Evolutionary conservation across 2,329 filamentous ascomycete species (phyloP), one percentile per base, ranked within the genome.

Genomic region (Microsporum ferrugineum): DNA sequence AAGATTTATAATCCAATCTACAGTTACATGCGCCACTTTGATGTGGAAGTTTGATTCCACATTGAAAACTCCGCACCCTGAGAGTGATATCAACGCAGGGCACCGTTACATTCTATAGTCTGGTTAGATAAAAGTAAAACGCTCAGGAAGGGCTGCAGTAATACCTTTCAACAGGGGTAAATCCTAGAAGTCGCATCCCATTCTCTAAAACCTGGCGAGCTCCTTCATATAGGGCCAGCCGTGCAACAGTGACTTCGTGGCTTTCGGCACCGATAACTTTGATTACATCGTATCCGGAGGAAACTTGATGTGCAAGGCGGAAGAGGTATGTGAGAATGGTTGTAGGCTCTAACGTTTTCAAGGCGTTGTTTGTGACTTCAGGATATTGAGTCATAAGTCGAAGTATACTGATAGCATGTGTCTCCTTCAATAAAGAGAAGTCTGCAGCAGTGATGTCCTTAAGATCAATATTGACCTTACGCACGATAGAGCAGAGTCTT

Each of bases 381-480:
- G 91, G 91, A 82, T 88, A 95, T 71, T 91, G 88, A 6, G 86
- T 82, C n/a, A 95, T 80, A 53, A 88, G 80, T 36, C 91, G 84
- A 65, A 90, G 80, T 43, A 92, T 80, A 68, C 91, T 85, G 56
- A 85, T 73, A 27, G 88, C 89, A 70, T 91, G 88, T 43, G 82
- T 76, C 74, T 91, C 88, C 0, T 79, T 84, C 34, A 92, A 81
- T 47, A 91, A 81, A 8, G 80, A 79, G 58, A 88, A 77, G 71
- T 92, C 83, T 23, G 88, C 86, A 10, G 75, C 77, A 8, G 77
- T 76, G 34, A 92, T 78, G 7, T 88, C 83, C 59, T 82, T 80
- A 4, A 78, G 73, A 1, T 76, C 73, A 34, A 87, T 76, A 6
- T 72, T 76, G 1, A 81, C 81, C 69, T 79, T 79, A 67, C 83